Evolutionary conservation across 2,329 filamentous ascomycete species (phyloP).

Genomic region (Fusarium foetens): DNA sequence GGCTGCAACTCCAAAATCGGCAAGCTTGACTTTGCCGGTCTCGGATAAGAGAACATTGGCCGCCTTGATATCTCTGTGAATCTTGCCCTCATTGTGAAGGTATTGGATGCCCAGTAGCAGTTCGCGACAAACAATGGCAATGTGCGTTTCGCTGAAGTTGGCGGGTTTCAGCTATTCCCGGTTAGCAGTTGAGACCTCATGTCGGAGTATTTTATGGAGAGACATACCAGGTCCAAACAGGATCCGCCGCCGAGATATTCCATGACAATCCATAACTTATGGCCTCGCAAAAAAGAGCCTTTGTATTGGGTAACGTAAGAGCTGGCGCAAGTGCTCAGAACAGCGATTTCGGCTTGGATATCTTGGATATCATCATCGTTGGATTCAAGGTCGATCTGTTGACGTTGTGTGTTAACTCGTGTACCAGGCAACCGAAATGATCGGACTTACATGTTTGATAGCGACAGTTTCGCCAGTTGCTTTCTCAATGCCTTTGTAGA

Average conservation of each 20-base stretch:
- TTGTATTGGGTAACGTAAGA: conserved; percentile 96
- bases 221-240: conserved; percentile 85
- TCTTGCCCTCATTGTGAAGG: conserved; percentile 92
- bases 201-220: not conserved
- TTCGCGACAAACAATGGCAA: conserved; percentile 93
- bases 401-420: conserved; percentile 21
- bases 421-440: conserved; percentile 20
- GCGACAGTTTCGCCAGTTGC: conserved; percentile 92
- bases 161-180: conserved; percentile 82
- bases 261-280: conserved; percentile 99
- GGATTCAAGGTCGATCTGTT: conserved; percentile 95
- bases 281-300: conserved; percentile 92
- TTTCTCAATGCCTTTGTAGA: conserved; percentile 96
- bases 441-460: conserved; percentile 85
- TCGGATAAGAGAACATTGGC: conserved; percentile 96
- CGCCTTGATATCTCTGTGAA: conserved; percentile 96
- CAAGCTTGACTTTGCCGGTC: conserved; percentile 90
- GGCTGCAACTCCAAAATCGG: conserved; percentile 96
- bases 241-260: conserved; percentile 96
- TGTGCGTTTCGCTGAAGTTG: conserved; percentile 86
- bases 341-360: conserved; percentile 96
- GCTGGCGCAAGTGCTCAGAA: conserved; percentile 94
- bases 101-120: conserved; percentile 91
- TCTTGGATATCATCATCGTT: conserved; percentile 99
- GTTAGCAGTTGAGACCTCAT: conserved; percentile 14